phyloP scores from a whole-genome alignment of 805 yeast species.

The Kazachstania africana region DNA sequence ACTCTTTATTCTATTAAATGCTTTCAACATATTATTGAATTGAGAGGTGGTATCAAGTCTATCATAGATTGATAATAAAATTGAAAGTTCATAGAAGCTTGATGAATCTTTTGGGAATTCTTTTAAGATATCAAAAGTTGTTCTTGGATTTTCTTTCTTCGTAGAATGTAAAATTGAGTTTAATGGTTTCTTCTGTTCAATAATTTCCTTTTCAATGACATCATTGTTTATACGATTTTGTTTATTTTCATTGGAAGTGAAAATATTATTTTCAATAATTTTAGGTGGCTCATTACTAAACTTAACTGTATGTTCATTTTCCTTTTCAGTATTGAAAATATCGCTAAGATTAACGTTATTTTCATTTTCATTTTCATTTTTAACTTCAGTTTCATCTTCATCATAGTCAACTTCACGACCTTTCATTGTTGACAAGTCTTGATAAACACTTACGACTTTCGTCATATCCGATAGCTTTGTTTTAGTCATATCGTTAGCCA shows the following conservation, averaged over 20 bases:
- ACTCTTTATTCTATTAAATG: conserved; percentile 14
- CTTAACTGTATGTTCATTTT: background rate
- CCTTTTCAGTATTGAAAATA: background rate
- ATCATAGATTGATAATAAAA: conserved; percentile 1
- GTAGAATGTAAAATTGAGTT: no score
- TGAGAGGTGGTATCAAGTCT: background rate
- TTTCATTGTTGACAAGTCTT: conserved; percentile 6
- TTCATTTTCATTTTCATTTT: background rate
- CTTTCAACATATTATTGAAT: conserved; percentile 6
- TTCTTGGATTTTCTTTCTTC: background rate
- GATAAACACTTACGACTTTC: conserved; percentile 23
- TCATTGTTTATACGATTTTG: background rate
- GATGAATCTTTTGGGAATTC: conserved; percentile 6
- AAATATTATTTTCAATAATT: conserved; percentile 13
- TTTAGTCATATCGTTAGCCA: conserved; percentile 10
- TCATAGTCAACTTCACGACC: conserved; percentile 6
- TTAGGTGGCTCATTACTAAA: background rate
- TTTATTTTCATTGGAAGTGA: conserved; percentile 16
- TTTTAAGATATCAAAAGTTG: conserved; percentile 1
- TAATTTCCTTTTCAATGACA: background rate
- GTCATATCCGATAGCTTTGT: conserved; percentile 23
- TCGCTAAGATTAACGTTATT: background rate
- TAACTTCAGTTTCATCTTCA: background rate
- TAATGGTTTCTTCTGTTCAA: background rate
- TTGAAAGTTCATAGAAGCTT: conserved; percentile 8